Evolutionary conservation across 495 filamentous ascomycete genomes (phyloP).

Genomic region (Penicillium soppii): DNA sequence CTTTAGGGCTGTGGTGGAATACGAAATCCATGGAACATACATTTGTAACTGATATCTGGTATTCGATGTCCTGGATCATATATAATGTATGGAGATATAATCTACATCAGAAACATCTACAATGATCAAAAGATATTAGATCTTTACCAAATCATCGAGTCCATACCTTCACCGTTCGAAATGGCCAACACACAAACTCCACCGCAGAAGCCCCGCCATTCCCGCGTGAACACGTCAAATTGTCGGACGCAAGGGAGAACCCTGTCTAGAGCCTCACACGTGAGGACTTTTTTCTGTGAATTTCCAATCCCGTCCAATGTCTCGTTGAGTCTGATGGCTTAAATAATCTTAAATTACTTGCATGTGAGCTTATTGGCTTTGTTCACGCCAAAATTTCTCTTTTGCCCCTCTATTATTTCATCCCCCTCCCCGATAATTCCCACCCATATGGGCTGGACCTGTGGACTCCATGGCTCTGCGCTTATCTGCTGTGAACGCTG

Average conservation of each 20-base stretch:
- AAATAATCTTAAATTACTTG: slow-evolving; percentile 11
- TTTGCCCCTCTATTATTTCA: slow-evolving; percentile 3
- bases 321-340: too few species aligned
- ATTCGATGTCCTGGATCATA: too few species aligned
- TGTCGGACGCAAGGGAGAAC: slow-evolving; percentile 14
- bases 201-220: slow-evolving; percentile 27
- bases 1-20: neutral
- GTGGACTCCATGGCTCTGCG: slow-evolving; percentile 44
- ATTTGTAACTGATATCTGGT: too few species aligned
- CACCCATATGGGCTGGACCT: slow-evolving; percentile 27
- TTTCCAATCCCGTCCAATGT: neutral
- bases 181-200: slow-evolving; percentile 7
- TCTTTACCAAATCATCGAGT: too few species aligned
- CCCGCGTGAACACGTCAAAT: slow-evolving; percentile 31
- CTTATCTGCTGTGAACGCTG: slow-evolving; percentile 47
- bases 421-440: neutral
- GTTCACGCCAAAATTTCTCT: neutral
- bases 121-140: too few species aligned
- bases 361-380: slow-evolving; percentile 10
- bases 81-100: too few species aligned
- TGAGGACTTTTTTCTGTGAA: slow-evolving; percentile 10
- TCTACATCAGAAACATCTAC: too few species aligned
- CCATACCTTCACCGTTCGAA: too few species aligned
- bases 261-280: slow-evolving; percentile 28
- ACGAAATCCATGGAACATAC: neutral